These are phyloP conservation scores for Gymnopilus junonius DNA, from an alignment of 768 basidiomycete species.

Conservation along the genomic window DNA sequence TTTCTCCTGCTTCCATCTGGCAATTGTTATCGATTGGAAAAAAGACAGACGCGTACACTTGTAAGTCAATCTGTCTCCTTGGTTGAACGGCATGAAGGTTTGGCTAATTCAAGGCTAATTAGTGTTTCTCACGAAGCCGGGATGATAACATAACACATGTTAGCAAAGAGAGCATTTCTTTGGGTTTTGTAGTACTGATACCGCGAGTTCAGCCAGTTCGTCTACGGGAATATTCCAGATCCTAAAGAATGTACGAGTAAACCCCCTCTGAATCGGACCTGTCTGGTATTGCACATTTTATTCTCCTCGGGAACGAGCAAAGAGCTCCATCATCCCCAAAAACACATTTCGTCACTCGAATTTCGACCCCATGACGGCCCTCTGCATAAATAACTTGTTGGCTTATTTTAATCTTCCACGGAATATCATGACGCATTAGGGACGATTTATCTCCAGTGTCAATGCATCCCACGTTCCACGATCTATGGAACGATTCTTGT, in stretches of 20 bases:
- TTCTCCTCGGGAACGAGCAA: neutral
- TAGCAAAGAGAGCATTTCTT: no score
- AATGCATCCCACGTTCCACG: neutral
- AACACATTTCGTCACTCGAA: neutral
- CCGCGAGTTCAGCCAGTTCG: no score
- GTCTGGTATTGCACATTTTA: neutral
- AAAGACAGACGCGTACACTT: no score
- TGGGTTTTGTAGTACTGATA: no score
- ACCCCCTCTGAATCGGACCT: neutral
- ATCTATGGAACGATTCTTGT: neutral
- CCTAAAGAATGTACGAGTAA: neutral
- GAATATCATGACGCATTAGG: neutral
- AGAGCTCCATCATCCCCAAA: neutral
- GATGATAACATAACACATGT: no score
- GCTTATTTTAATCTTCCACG: neutral
- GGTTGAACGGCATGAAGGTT: no score
- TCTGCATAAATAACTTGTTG: neutral
- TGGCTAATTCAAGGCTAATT: no score
- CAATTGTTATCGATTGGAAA: no score
- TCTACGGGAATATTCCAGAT: neutral
- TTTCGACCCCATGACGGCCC: neutral
- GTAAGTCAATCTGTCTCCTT: no score
- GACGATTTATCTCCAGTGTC: neutral
- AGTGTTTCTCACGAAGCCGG: no score
- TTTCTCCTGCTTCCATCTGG: no score